phyloP scores from a whole-genome alignment of 2,329 filamentous ascomycete species.

The Paecilomyces niveus region DNA sequence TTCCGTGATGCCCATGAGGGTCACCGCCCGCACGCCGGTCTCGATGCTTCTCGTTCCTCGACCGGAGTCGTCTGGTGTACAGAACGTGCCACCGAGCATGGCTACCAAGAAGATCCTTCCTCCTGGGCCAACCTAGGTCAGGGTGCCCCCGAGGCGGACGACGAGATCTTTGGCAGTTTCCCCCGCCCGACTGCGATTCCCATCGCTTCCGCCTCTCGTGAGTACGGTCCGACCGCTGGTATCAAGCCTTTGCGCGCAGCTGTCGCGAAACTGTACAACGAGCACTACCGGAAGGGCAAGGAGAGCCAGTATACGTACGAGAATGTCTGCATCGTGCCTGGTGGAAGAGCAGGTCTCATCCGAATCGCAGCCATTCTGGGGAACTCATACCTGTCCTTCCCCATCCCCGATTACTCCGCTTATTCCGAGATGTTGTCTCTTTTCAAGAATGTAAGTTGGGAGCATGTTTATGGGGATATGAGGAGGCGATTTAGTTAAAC shows the following conservation, averaged over 20 bases:
- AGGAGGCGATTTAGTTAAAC: not conserved
- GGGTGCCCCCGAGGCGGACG: slow-evolving; percentile 88
- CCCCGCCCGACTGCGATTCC: slow-evolving; percentile 71
- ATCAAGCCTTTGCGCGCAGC: slow-evolving; percentile 86
- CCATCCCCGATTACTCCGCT: slow-evolving; percentile 90
- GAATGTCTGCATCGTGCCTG: slow-evolving; percentile 94
- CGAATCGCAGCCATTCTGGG: slow-evolving; percentile 90
- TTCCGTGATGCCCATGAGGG: slow-evolving; percentile 88
- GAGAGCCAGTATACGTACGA: slow-evolving; percentile 91
- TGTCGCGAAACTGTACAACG: slow-evolving; percentile 87
- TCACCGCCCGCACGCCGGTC: slow-evolving; percentile 81
- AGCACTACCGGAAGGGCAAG: slow-evolving; percentile 81
- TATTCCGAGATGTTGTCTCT: slow-evolving; percentile 97
- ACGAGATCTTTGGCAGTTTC: slow-evolving; percentile 86
- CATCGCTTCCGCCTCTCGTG: slow-evolving; percentile 68
- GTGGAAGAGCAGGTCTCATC: slow-evolving; percentile 85
- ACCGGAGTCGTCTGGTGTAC: slow-evolving; percentile 84
- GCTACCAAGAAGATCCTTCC: slow-evolving; percentile 73
- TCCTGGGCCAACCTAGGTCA: slow-evolving; percentile 91
- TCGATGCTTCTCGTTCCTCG: slow-evolving; percentile 79
- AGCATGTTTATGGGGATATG: not conserved
- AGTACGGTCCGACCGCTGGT: slow-evolving; percentile 90
- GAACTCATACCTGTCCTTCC: slow-evolving; percentile 88
- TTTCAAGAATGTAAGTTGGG: slow-evolving; percentile 64
- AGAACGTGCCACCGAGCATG: slow-evolving; percentile 73